phyloP scores from a whole-genome alignment of 805 yeast genomes.

The Osmozyma mogii region DNA sequence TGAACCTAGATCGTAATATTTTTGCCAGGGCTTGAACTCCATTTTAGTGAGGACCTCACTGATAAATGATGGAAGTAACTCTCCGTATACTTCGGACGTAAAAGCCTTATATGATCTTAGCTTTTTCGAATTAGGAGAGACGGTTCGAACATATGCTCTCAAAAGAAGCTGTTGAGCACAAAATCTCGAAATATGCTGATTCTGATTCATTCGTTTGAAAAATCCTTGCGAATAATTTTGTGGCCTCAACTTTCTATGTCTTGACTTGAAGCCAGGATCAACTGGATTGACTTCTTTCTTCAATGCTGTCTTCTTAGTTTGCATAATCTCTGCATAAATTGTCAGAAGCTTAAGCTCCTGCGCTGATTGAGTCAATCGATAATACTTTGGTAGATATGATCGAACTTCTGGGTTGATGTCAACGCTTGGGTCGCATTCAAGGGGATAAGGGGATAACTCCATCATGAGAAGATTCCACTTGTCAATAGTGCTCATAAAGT shows the following conservation, averaged over 20 bases:
- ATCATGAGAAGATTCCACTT: slow-evolving; percentile 35
- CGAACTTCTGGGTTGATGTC: slow-evolving; percentile 13
- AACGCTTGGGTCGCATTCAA: slow-evolving; percentile 10
- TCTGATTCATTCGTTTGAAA: slow-evolving; percentile 14
- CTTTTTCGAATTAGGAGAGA: slow-evolving; percentile 62
- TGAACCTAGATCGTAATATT: slow-evolving; percentile 84
- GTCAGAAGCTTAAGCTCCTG: neutral
- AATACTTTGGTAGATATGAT: slow-evolving; percentile 6
- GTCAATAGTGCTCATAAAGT: slow-evolving; percentile 30
- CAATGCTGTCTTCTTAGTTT: neutral
- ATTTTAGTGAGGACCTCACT: slow-evolving; percentile 57
- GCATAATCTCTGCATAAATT: neutral
- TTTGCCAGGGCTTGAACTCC: slow-evolving; percentile 41
- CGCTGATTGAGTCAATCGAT: slow-evolving; percentile 5
- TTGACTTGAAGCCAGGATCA: too few relatives aligned
- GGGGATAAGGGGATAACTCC: slow-evolving; percentile 25
- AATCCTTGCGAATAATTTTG: slow-evolving; percentile 14
- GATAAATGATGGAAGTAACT: slow-evolving; percentile 70
- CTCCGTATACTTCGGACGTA: slow-evolving; percentile 88
- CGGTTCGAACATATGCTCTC: slow-evolving; percentile 68
- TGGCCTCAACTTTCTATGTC: slow-evolving; percentile 12
- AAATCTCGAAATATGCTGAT: slow-evolving; percentile 20
- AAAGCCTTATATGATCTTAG: slow-evolving; percentile 74
- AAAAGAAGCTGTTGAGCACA: slow-evolving; percentile 58
- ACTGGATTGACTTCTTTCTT: too few relatives aligned